Percentiles rank a stretch among this genome's conserved stretches.
Evolutionary conservation across 768 basidiomycete species (phyloP).

Genomic region (Hypsizygus marmoreus): DNA sequence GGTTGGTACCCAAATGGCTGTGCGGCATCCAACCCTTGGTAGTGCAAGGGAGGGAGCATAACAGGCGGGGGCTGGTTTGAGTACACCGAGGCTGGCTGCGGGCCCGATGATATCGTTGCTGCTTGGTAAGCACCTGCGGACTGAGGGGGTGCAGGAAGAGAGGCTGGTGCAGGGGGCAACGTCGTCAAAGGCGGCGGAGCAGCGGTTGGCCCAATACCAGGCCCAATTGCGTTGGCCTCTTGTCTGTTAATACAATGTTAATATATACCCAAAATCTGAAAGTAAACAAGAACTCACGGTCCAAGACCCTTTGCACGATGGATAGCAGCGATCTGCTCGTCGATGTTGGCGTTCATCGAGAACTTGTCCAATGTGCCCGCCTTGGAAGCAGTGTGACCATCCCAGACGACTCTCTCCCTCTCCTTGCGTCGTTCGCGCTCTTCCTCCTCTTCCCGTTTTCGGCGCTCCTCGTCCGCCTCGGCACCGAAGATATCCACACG

Average conservation of each 20-base stretch:
- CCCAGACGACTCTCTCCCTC: conserved; percentile 96
- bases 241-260: conserved; percentile 45
- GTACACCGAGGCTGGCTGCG: conserved; percentile 82
- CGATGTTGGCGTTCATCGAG: conserved; percentile 90
- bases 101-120: conserved; percentile 88
- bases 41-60: conserved; percentile 84
- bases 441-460: conserved; percentile 85
- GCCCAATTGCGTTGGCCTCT: conserved; percentile 80
- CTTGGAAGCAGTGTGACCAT: conserved; percentile 96
- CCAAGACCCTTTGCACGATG: conserved; percentile 91
- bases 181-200: conserved; percentile 65
- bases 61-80: conserved; percentile 61
- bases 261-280: conserved; percentile 4
- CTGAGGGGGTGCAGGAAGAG: conserved; percentile 73
- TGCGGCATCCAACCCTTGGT: conserved; percentile 74
- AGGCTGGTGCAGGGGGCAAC: conserved; percentile 69
- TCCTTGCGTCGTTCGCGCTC: conserved; percentile 81
- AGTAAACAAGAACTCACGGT: conserved; percentile 54
- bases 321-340: conserved; percentile 97
- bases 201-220: conserved; percentile 84
- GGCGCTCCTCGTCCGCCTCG: conserved; percentile 87
- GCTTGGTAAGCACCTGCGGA: conserved; percentile 65
- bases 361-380: conserved; percentile 90
- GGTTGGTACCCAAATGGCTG: conserved; percentile 83
- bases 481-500: conserved; percentile 98